Conservation (phyloP, 345 rosid species). For the Iberis pinnata region DNA sequence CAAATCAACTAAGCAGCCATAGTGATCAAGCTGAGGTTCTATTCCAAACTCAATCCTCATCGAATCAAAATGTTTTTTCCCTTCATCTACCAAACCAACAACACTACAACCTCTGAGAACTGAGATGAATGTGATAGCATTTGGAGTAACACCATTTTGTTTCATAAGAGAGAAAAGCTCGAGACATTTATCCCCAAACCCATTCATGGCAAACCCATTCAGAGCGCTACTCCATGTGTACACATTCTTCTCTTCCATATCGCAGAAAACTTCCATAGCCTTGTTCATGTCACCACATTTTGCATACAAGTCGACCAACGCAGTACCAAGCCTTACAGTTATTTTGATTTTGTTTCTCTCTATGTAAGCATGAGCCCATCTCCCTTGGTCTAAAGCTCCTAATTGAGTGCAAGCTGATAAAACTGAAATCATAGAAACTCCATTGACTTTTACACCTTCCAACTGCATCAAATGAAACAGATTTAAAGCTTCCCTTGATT, state of each 20-base stretch:
- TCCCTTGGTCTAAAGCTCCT: slow-evolving; percentile 56
- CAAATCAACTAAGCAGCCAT: slow-evolving; percentile 69
- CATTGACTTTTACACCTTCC: slow-evolving; percentile 48
- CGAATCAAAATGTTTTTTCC: slow-evolving; percentile 38
- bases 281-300: slow-evolving; percentile 49
- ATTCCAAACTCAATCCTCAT: slow-evolving; percentile 44
- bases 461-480: slow-evolving; percentile 56
- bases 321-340: slow-evolving; percentile 47
- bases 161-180: slow-evolving; percentile 49
- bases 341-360: slow-evolving; percentile 41
- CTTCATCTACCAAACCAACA: slow-evolving; percentile 51
- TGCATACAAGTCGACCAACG: slow-evolving; percentile 54
- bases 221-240: slow-evolving; percentile 56
- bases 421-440: slow-evolving; percentile 48
- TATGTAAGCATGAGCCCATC: slow-evolving; percentile 57
- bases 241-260: slow-evolving; percentile 49
- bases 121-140: slow-evolving; percentile 46
- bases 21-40: slow-evolving; percentile 55
- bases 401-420: slow-evolving; percentile 54
- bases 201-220: slow-evolving; percentile 56
- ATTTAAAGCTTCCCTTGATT: slow-evolving; percentile 37
- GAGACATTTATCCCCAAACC: slow-evolving; percentile 41
- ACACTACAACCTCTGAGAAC: slow-evolving; percentile 53
- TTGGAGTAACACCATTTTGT: slow-evolving; percentile 35
- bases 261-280: slow-evolving; percentile 51